Evolutionary conservation across 371 early-diverging fungal genomes (phyloP).

Genomic region (Apophysomyces variabilis): DNA sequence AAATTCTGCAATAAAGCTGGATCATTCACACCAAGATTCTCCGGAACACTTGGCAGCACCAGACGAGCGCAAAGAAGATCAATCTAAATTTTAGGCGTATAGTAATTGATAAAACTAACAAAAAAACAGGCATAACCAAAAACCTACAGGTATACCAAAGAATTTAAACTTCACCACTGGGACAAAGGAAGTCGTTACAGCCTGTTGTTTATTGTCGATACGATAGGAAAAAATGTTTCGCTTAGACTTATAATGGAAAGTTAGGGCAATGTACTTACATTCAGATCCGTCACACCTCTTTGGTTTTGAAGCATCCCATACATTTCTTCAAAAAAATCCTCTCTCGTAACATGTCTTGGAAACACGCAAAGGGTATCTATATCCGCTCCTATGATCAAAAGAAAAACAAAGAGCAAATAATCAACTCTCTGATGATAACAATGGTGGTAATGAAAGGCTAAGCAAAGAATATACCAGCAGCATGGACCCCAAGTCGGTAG

Average conservation of each 20-base stretch:
- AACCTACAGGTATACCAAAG: conserved; percentile 82
- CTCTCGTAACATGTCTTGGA: conserved; percentile 92
- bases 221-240: neutral
- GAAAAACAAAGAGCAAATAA: no score
- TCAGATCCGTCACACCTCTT: conserved; percentile 89
- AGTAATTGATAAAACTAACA: neutral
- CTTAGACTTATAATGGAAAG: neutral
- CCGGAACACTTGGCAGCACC: conserved; percentile 77
- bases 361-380: conserved; percentile 99
- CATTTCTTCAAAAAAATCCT: conserved; percentile 96
- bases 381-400: conserved; percentile 79
- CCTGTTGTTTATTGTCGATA: conserved; percentile 19
- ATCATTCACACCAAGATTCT: conserved; percentile 88
- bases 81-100: conserved; percentile 61
- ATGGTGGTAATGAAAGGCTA: neutral
- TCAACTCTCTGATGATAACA: neutral
- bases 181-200: conserved; percentile 95
- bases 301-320: conserved; percentile 81
- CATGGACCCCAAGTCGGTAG: conserved; percentile 98
- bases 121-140: no score
- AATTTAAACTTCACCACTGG: conserved; percentile 98
- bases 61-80: conserved; percentile 97
- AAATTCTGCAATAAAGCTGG: conserved; percentile 88
- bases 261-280: conserved; percentile 50
- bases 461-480: conserved; percentile 62